A percentile compares a stretch with the other conserved stretches of the same genome.
Evolutionary conservation across 2,329 filamentous ascomycete genomes (phyloP).

Genomic region (Phialocephala sp.): DNA sequence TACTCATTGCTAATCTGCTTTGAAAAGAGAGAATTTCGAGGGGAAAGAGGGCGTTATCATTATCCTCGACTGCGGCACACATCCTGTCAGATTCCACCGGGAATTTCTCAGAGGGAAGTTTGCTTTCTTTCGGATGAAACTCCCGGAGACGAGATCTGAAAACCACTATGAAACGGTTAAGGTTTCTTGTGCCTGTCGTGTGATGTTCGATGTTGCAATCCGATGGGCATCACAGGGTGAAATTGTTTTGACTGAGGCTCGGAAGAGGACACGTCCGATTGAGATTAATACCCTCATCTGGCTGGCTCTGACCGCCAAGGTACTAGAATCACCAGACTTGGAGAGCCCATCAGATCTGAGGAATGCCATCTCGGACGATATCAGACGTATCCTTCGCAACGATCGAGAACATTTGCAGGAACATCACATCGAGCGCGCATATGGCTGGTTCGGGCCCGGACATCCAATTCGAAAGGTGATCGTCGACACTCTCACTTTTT

Average conservation of each 20-base stretch:
- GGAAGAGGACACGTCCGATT: too few relatives aligned
- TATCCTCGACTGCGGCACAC: conserved; percentile 13
- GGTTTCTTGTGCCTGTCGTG: background rate
- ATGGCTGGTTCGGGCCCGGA: background rate
- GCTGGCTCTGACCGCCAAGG: background rate
- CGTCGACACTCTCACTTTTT: conserved; percentile 8
- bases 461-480: conserved; percentile 23
- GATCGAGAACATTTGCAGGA: conserved; percentile 7
- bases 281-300: background rate
- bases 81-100: conserved; percentile 7
- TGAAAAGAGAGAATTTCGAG: background rate
- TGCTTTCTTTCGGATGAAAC: background rate
- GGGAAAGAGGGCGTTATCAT: background rate
- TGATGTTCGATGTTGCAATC: conserved; percentile 18
- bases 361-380: too few relatives aligned
- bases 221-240: background rate
- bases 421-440: conserved; percentile 12
- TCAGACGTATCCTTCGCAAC: conserved; percentile 14
- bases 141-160: background rate
- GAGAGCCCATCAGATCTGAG: background rate
- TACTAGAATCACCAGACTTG: background rate
- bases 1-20: background rate
- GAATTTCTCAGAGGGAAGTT: background rate
- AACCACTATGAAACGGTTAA: background rate
- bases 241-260: background rate